Base-by-base conservation (phyloP, 306 rosid genomes). In the Canavalia ensiformis region DNA sequence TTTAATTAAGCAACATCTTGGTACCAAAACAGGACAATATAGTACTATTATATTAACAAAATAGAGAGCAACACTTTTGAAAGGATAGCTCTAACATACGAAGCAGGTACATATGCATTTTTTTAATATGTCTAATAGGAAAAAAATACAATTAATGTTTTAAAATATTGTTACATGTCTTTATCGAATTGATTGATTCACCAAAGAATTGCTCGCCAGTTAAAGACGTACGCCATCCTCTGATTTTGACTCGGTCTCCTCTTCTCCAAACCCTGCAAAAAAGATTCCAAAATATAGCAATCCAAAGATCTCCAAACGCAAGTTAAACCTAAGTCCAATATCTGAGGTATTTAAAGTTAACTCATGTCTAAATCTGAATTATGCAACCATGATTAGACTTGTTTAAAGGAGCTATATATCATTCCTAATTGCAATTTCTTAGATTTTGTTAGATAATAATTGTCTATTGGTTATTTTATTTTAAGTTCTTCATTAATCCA, bases 271-370 rank as follows among this genome's bases (percentile, higher is more conserved):
- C 44, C 71, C 81, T 68, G 75, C 85, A 8, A 86, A 76, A 56
- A 88, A 81, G 86, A 82, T 88, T 6, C 87, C 92, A 2, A 94
- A 84, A 76, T 86, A 87, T 60, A 86, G 82, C 84, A 91, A 94
- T 73, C 92, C 94, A 2, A 90, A 88, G 81, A 87, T 89, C 31
- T 8, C 52, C 13, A 92, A 89, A 11, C 94, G 93, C 64, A 86
- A 74, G 71, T 88, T 89, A 51, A 84, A 94, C 3, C 86, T 83
- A 70, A 90, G 93, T 80, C 91, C 92, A 46, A 86, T 79, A 62
- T 25, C 94, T 50, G 94, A 91, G 98, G 98, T 93, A 91, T 67
- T 39, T 76, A 30, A 28, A 70, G 63, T 56, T 77, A n/a, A 50
- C 52, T 37, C 56, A 13, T 52, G 46, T 45, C 57, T 72, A 41